Base-by-base conservation (phyloP, 169 alveolate genomes). In the Eimeria necatrix region DNA sequence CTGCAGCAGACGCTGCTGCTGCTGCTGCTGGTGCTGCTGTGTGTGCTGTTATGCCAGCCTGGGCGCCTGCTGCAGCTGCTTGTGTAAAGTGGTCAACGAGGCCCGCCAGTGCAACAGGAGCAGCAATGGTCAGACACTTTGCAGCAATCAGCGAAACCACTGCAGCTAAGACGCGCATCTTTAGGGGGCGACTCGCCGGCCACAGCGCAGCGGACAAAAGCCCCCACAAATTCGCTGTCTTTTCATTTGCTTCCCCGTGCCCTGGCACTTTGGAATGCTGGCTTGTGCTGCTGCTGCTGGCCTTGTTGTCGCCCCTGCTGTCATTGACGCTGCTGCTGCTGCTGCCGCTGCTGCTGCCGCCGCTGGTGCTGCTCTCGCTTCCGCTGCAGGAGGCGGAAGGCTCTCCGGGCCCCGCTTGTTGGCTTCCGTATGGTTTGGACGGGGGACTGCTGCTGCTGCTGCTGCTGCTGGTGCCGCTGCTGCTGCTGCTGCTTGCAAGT, bases 91-190 rank as follows among this genome's bases (percentile, higher is more conserved):
- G 71, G 73, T 96, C 96, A 48, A 96, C 94, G 24, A 96, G 87
- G 49, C 68, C 70, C 71, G 97, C 95, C 73, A 96, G 94, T 60
- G 95, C 89, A 22, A 96, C 73, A 1, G 97, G 97, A 24, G 96
- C 97, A 73, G 95, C 97, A 46, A 95, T 94, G 59, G 97, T 96
- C 10, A 95, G 95, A 32, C 95, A 32, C 84, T 96, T 96, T n/a
- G 97, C 97, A 10, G 95, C 91, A 12, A 86, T 22, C 4, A 94
- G 88, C 49, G 78, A 94, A 48, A 41, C 76, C 41, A 94, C 71
- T 5, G 94, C 56, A 0, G 73, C 91, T 46, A 68, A 22, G 60
- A 94, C 96, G 20, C 96, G 61, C 48, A 48, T 41, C 22, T 93
- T 60, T 2, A 52, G 64, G 12, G 83, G 10, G 20, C 64, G 61